Evolutionary conservation across 2,329 filamentous ascomycete species (phyloP).

Genomic region (Pseudohalonectria lignicola): DNA sequence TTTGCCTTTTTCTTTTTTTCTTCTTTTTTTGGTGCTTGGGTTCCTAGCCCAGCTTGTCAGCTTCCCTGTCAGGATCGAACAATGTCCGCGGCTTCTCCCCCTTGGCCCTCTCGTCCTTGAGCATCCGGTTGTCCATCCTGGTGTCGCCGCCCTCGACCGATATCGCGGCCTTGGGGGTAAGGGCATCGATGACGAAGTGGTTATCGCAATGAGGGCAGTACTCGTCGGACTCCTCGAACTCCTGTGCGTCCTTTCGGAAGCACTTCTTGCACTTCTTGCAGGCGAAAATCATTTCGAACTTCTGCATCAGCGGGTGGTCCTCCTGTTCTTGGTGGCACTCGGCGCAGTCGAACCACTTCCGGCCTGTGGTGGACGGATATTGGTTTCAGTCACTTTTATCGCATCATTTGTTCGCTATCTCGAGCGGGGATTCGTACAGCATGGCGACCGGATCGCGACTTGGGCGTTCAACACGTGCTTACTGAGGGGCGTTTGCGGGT

Average conservation of each 20-base stretch:
- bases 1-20: no score
- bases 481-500: constrained; percentile 33
- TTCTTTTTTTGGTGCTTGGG: no score
- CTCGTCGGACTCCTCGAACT: constrained; percentile 95
- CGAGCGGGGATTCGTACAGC: constrained; percentile 53
- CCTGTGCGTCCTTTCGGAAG: constrained; percentile 85
- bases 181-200: constrained; percentile 88
- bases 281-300: constrained; percentile 82
- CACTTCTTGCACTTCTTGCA: constrained; percentile 99
- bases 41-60: constrained; percentile 69
- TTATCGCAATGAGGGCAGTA: constrained; percentile 99
- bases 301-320: constrained; percentile 63
- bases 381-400: no score
- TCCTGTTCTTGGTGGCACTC: constrained; percentile 84
- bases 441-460: constrained; percentile 88
- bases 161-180: constrained; percentile 70
- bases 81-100: constrained; percentile 49
- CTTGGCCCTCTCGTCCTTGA: constrained; percentile 77
- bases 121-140: constrained; percentile 76
- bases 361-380: constrained; percentile 38
- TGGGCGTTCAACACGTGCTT: constrained; percentile 98
- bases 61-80: constrained; percentile 66
- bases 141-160: constrained; percentile 88
- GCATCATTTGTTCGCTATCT: no score
- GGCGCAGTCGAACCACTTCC: constrained; percentile 98